These are phyloP conservation scores for Lichenothelia convexa DNA, from an alignment of 495 filamentous ascomycete species.

Conservation along the genomic window DNA sequence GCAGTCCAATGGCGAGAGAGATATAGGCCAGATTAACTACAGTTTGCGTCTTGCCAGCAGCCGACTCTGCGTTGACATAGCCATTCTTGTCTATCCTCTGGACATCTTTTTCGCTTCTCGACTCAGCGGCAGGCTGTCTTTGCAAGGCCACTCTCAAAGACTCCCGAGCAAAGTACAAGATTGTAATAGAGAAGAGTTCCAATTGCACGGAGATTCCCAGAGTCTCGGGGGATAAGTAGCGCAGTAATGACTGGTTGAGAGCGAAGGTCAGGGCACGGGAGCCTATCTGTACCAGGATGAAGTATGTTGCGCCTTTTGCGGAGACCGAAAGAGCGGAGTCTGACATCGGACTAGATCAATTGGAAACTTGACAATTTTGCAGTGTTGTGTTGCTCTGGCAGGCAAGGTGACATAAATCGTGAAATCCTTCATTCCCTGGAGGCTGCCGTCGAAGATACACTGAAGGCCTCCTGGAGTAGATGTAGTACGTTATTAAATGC, in stretches of 20 bases:
- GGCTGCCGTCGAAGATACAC: no score
- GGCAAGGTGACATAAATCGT: no score
- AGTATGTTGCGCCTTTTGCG: slow-evolving; percentile 54
- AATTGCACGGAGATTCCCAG: slow-evolving; percentile 76
- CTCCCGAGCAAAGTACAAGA: slow-evolving; percentile 84
- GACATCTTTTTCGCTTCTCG: no score
- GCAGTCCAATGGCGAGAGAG: slow-evolving; percentile 48
- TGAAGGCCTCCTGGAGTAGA: no score
- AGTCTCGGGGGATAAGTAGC: slow-evolving; percentile 64
- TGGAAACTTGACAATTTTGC: no score
- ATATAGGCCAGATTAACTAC: slow-evolving; percentile 80
- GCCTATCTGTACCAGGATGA: slow-evolving; percentile 69
- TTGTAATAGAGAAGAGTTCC: slow-evolving; percentile 72
- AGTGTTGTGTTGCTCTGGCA: no score
- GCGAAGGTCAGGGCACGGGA: slow-evolving; percentile 77
- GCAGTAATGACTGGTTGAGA: slow-evolving; percentile 76
- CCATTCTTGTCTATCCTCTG: no score
- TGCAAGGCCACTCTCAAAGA: slow-evolving; percentile 72
- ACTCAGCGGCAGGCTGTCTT: slow-evolving; percentile 45
- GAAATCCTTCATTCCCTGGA: no score
- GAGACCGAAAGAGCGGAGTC: slow-evolving; percentile 29
- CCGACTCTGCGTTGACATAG: no score
- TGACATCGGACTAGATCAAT: no score
- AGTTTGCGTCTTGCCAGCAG: slow-evolving; percentile 31
- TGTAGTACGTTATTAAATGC: no score